A percentile compares a stretch with the other conserved stretches of the same genome.
These are phyloP conservation scores for Xylaria hypoxylon DNA, from an alignment of 2,329 filamentous ascomycete species.

Conservation along the genomic window DNA sequence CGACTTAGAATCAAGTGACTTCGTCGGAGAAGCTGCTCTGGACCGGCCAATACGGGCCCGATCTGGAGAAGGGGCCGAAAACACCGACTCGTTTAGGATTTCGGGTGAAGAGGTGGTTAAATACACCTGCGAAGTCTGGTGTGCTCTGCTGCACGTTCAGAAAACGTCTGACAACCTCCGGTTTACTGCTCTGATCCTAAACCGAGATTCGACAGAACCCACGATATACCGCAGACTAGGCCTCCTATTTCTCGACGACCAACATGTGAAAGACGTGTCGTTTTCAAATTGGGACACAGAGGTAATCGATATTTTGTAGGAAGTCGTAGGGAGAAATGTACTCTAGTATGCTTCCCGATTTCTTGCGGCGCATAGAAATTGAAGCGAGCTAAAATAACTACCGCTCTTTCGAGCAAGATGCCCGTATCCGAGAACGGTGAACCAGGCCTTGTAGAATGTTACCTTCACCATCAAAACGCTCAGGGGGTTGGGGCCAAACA, in stretches of 20 bases:
- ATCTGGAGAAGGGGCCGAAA: neutral
- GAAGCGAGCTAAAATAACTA: no score
- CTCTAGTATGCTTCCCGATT: no score
- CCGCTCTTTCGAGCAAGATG: no score
- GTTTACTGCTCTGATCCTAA: constrained; percentile 18
- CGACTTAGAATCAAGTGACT: constrained; percentile 2
- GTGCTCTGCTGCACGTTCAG: constrained; percentile 23
- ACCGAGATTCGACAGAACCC: neutral
- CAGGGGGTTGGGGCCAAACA: no score
- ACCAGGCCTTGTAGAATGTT: no score
- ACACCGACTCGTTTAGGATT: neutral
- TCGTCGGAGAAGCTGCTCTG: constrained; percentile 28
- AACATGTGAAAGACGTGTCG: neutral
- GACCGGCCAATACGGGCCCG: constrained; percentile 11
- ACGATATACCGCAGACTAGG: constrained; percentile 15
- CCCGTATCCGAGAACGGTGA: no score
- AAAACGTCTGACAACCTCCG: constrained; percentile 1
- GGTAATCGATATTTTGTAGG: constrained; percentile 11
- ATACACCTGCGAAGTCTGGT: constrained; percentile 20
- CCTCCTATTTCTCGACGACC: constrained; percentile 7
- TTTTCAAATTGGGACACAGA: constrained; percentile 6
- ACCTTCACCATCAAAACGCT: no score
- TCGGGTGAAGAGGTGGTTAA: neutral
- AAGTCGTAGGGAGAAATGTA: neutral
- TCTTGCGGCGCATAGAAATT: no score